A percentile compares a stretch with the other conserved stretches of the same genome.
These are phyloP conservation scores for Clonostachys byssicola DNA, from an alignment of 2,329 filamentous ascomycete genomes.

Conservation along the genomic window DNA sequence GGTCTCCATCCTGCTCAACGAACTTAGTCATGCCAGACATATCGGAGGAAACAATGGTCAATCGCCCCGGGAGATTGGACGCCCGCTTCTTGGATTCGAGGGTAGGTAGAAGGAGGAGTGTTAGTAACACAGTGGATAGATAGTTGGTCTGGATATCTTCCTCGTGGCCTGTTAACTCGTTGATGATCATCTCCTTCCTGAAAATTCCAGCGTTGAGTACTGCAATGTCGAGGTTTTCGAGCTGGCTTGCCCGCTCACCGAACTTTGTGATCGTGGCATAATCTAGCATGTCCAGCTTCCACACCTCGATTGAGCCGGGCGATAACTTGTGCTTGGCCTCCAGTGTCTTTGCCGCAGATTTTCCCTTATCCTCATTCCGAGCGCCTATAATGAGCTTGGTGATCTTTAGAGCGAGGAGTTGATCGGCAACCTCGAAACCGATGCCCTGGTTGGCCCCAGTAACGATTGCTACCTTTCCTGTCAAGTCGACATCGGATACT, in stretches of 20 bases:
- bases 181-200: slow-evolving; percentile 11
- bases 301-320: slow-evolving; percentile 15
- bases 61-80: slow-evolving; percentile 9
- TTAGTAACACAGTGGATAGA: slow-evolving; percentile 25
- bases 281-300: slow-evolving; percentile 14
- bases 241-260: slow-evolving; percentile 12
- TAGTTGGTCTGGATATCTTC: slow-evolving; percentile 33
- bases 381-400: slow-evolving; percentile 9
- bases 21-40: slow-evolving; percentile 12
- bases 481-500: too few relatives aligned
- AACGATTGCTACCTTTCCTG: slow-evolving; percentile 28
- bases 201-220: slow-evolving; percentile 39
- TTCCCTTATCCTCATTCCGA: slow-evolving; percentile 8
- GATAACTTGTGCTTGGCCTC: slow-evolving; percentile 7
- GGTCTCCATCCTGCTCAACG: slow-evolving; percentile 11
- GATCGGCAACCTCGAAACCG: neutral
- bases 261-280: slow-evolving; percentile 14
- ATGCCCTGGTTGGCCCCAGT: neutral
- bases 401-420: slow-evolving; percentile 5
- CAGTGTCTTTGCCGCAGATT: neutral
- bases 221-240: slow-evolving; percentile 33
- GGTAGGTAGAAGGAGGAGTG: slow-evolving; percentile 22
- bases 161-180: slow-evolving; percentile 28
- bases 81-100: slow-evolving; percentile 17
- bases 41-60: slow-evolving; percentile 24